Evolutionary conservation across 257 asterid species (phyloP).

Genomic region (Ballota nigra): DNA sequence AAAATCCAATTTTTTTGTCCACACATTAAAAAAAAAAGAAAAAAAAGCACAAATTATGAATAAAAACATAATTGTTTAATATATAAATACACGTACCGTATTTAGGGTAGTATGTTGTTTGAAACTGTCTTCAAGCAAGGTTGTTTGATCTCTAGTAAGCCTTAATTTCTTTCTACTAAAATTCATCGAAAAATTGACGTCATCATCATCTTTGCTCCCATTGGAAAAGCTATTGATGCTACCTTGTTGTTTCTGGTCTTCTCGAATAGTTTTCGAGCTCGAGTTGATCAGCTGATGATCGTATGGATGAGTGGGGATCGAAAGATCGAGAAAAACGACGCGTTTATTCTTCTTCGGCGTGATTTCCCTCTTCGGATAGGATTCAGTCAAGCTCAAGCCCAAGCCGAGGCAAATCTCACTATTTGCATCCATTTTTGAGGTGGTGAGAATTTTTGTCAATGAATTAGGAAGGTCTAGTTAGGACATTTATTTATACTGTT

Average conservation of each 20-base stretch:
- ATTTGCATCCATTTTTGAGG: constrained; percentile 27
- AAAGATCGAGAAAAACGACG: constrained; percentile 38
- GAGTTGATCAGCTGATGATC: constrained; percentile 20
- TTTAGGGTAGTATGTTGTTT: constrained; percentile 51
- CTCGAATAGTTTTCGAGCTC: constrained; percentile 3
- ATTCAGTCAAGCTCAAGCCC: constrained; percentile 32
- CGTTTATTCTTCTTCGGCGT: constrained; percentile 31
- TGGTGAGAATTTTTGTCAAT: constrained; percentile 8
- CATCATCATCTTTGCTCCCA: constrained; percentile 23
- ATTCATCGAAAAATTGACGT: constrained; percentile 20
- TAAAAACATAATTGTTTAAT: neutral
- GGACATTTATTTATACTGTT: constrained; percentile 23
- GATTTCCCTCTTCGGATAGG: constrained; percentile 28
- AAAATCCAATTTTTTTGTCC: neutral
- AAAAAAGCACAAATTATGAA: too few relatives aligned
- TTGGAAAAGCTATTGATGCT: constrained; percentile 10
- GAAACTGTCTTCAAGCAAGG: constrained; percentile 67
- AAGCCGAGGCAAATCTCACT: constrained; percentile 46
- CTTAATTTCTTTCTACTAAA: constrained; percentile 57
- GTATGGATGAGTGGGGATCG: constrained; percentile 36
- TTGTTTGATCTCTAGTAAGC: constrained; percentile 57
- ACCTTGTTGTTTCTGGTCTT: constrained; percentile 15
- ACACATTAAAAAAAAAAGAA: neutral
- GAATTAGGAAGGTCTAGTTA: constrained; percentile 29
- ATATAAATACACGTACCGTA: constrained; percentile 40